Conservation (phyloP, 192 early-diverging fungal species). For the Coemansia sp. region DNA sequence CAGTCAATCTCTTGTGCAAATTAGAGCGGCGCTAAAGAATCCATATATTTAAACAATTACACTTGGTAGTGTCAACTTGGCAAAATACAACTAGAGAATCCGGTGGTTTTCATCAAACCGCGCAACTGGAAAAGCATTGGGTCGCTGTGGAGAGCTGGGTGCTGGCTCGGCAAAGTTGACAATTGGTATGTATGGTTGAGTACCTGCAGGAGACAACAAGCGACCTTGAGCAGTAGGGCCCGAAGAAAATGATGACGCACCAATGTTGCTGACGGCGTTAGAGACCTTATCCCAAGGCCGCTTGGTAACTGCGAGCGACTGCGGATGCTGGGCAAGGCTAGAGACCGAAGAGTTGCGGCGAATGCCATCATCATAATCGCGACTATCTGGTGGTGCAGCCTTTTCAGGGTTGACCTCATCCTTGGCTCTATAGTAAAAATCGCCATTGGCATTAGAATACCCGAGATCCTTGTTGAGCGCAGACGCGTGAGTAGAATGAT, state of each 20-base stretch:
- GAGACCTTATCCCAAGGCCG: background rate
- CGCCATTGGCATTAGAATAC: background rate
- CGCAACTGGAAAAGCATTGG: background rate
- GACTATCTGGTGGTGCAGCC: background rate
- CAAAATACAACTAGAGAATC: background rate
- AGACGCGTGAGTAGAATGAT: too few species aligned
- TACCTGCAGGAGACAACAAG: background rate
- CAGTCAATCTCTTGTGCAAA: too few species aligned
- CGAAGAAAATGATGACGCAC: background rate
- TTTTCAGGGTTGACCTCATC: background rate
- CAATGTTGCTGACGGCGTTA: background rate
- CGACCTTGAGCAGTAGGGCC: background rate
- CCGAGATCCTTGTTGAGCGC: background rate
- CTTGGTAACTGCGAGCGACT: background rate
- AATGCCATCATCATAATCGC: background rate
- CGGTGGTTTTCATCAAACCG: background rate
- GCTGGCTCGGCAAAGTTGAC: background rate
- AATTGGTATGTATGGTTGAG: background rate
- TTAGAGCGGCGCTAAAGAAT: too few species aligned
- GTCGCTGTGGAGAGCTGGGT: background rate
- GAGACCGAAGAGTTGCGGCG: background rate
- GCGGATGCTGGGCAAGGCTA: background rate
- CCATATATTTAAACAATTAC: too few species aligned
- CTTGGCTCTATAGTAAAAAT: background rate
- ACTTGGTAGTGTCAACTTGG: too few species aligned